These are phyloP conservation scores for Sphaerostilbella broomeana DNA, from an alignment of 2,329 filamentous ascomycete species.

Conservation along the genomic window DNA sequence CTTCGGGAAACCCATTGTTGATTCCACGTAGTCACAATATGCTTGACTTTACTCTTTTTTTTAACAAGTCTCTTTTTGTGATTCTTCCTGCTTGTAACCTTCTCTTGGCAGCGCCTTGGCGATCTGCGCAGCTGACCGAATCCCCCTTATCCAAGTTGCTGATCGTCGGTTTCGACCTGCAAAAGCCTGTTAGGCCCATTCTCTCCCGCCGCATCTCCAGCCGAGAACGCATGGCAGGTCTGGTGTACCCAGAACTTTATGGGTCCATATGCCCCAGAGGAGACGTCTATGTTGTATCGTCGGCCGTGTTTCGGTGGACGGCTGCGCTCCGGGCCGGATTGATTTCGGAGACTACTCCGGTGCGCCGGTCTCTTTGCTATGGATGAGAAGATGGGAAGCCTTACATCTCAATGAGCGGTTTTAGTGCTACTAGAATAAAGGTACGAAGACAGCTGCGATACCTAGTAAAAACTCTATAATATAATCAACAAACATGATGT, in stretches of 20 bases:
- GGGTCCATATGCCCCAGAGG: slow-evolving; percentile 34
- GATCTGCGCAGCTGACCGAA: slow-evolving; percentile 23
- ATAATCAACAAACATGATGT: slow-evolving; percentile 7
- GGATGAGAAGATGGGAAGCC: slow-evolving; percentile 27
- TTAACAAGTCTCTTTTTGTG: slow-evolving; percentile 33
- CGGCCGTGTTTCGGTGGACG: slow-evolving; percentile 35
- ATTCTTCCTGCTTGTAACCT: slow-evolving; percentile 26
- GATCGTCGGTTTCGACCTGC: slow-evolving; percentile 19
- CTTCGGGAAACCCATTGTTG: slow-evolving; percentile 22
- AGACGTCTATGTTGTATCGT: slow-evolving; percentile 32
- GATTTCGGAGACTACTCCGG: slow-evolving; percentile 29
- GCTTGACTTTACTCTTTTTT: slow-evolving; percentile 46
- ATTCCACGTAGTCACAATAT: slow-evolving; percentile 29
- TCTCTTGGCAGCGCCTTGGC: slow-evolving; percentile 26
- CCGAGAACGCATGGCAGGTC: background rate
- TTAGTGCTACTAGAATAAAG: slow-evolving; percentile 25
- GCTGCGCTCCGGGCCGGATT: slow-evolving; percentile 28
- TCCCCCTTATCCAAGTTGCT: slow-evolving; percentile 20
- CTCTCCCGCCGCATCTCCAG: background rate
- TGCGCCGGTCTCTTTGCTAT: slow-evolving; percentile 30
- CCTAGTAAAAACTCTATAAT: background rate
- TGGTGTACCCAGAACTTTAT: background rate
- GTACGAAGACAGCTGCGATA: slow-evolving; percentile 19
- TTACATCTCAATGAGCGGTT: slow-evolving; percentile 25
- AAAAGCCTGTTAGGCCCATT: slow-evolving; percentile 23